Conservation (phyloP, 352 stramenopile genomes). For the Phytophthora litchii region DNA sequence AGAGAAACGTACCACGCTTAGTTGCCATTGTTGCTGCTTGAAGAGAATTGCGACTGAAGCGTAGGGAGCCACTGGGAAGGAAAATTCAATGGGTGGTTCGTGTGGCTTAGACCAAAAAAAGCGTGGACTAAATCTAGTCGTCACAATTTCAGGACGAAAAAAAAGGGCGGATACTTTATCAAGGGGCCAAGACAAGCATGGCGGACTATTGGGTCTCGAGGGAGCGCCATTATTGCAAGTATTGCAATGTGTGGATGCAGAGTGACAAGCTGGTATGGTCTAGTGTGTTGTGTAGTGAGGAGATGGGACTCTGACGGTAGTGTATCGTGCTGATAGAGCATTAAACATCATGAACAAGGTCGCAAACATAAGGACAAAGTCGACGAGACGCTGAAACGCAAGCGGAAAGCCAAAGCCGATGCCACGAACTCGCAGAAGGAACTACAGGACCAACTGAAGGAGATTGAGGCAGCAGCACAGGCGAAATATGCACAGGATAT, state of each 20-base stretch:
- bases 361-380: slow-evolving; percentile 77
- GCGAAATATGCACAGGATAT: slow-evolving; percentile 68
- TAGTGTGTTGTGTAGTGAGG: too few relatives aligned
- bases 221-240: slow-evolving; percentile 87
- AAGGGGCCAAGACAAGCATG: too few relatives aligned
- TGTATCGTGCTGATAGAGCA: slow-evolving; percentile 45
- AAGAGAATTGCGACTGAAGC: slow-evolving; percentile 84
- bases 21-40: slow-evolving; percentile 85
- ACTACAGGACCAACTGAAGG: slow-evolving; percentile 63
- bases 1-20: slow-evolving; percentile 69
- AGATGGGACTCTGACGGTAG: background rate
- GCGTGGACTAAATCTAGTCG: background rate
- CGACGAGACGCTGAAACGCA: slow-evolving; percentile 71
- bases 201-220: slow-evolving; percentile 69
- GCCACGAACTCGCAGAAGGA: slow-evolving; percentile 60
- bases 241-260: slow-evolving; percentile 90
- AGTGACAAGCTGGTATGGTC: slow-evolving; percentile 68
- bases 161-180: too few relatives aligned
- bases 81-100: slow-evolving; percentile 37
- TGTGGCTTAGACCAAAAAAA: background rate
- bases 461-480: slow-evolving; percentile 75
- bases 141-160: background rate
- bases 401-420: slow-evolving; percentile 74
- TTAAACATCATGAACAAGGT: slow-evolving; percentile 85
- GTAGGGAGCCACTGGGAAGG: slow-evolving; percentile 4